These are phyloP conservation scores for Leccinum pellstonianum DNA, from an alignment of 768 basidiomycete species.

Conservation along the genomic window DNA sequence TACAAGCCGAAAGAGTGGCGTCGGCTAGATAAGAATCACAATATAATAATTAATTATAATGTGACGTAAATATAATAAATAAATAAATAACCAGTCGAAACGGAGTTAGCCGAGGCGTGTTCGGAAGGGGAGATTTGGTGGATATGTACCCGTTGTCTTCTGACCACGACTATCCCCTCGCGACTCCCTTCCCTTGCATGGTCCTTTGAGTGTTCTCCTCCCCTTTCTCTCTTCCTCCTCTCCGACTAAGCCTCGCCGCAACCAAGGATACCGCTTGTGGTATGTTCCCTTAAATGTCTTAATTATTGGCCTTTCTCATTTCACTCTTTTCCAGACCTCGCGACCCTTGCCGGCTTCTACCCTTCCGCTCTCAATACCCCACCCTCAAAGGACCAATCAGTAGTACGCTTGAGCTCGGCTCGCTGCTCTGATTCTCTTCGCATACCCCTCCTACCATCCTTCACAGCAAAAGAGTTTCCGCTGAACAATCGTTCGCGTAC, in stretches of 20 bases:
- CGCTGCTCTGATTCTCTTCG: conserved; percentile 45
- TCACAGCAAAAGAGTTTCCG: conserved; percentile 36
- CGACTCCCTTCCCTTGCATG: conserved; percentile 31
- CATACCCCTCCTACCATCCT: conserved; percentile 7
- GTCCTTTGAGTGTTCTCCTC: conserved; percentile 34
- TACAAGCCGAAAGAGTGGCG: conserved; percentile 13
- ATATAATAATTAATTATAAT: neutral
- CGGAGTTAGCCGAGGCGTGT: conserved; percentile 31
- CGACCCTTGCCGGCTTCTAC: conserved; percentile 90
- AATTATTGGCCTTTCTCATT: neutral
- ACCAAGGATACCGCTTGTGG: conserved; percentile 55
- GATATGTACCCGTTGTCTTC: conserved; percentile 34
- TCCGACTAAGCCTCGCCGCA: conserved; percentile 46
- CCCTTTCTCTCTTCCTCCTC: conserved; percentile 28
- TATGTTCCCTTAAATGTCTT: conserved; percentile 20
- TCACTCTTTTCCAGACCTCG: conserved; percentile 58
- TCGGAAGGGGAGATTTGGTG: conserved; percentile 16
- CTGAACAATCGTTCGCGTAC: conserved; percentile 47
- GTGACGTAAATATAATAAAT: neutral
- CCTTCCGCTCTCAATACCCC: conserved; percentile 42
- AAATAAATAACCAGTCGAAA: conserved; percentile 13
- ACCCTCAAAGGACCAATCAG: conserved; percentile 39
- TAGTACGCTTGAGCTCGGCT: conserved; percentile 71
- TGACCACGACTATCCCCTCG: conserved; percentile 28
- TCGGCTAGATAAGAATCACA: conserved; percentile 30